phyloP scores from a whole-genome alignment of 306 rosid genomes.

The Prosopis cineraria region DNA sequence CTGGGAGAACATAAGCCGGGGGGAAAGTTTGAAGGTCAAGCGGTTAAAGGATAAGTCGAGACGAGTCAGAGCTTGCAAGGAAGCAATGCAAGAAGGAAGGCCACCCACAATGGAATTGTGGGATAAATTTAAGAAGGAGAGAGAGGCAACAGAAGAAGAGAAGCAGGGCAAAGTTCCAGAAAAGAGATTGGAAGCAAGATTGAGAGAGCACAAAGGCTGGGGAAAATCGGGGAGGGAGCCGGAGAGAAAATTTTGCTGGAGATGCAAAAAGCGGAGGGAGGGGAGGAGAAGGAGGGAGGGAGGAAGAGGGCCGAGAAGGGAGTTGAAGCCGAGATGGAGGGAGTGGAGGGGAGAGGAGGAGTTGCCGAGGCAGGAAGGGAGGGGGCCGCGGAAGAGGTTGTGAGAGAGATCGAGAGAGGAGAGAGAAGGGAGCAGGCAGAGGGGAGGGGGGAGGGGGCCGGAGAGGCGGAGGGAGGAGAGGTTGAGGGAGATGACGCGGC shows the following conservation, averaged over 20 bases:
- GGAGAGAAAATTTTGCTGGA: constrained; percentile 58
- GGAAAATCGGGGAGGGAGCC: constrained; percentile 71
- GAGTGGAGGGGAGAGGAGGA: constrained; percentile 46
- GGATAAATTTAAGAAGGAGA: constrained; percentile 68
- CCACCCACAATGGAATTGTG: constrained; percentile 88
- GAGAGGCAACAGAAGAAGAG: constrained; percentile 70
- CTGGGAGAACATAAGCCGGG: constrained; percentile 83
- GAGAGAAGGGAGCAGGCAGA: constrained; percentile 66
- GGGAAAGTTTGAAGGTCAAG: constrained; percentile 70
- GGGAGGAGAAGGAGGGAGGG: constrained; percentile 60
- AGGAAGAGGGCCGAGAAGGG: constrained; percentile 78
- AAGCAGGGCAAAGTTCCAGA: constrained; percentile 93
- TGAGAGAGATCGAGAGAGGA: constrained; percentile 60
- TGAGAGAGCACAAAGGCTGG: constrained; percentile 71
- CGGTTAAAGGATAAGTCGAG: constrained; percentile 82
- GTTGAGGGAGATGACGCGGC: constrained; percentile 70
- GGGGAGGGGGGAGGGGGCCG: constrained; percentile 65
- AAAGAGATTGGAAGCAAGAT: constrained; percentile 84
- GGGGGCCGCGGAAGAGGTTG: constrained; percentile 60
- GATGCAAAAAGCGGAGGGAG: constrained; percentile 74
- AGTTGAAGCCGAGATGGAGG: constrained; percentile 63
- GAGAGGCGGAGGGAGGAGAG: constrained; percentile 69
- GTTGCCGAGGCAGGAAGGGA: constrained; percentile 73
- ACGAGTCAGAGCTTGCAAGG: constrained; percentile 70
- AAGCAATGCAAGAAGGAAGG: constrained; percentile 83